These are phyloP conservation scores for Stephanodiscus minutulus DNA, from an alignment of 108 stramenopile genomes.

Conservation along the genomic window DNA sequence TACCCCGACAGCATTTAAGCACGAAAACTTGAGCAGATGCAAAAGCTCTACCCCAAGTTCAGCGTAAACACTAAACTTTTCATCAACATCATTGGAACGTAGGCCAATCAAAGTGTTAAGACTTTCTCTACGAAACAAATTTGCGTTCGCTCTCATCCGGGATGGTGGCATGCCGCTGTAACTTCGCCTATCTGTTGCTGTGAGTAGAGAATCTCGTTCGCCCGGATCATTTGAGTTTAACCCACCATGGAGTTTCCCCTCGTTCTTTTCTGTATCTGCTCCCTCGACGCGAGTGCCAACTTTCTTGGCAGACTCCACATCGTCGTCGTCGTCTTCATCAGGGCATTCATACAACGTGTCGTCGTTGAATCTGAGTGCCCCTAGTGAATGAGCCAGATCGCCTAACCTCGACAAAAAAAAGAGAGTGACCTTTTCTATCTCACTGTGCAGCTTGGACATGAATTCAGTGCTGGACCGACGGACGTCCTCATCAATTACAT, in stretches of 20 bases:
- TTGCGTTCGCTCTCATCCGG: constrained; percentile 6
- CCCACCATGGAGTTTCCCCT: neutral
- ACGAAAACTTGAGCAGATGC: constrained; percentile 79
- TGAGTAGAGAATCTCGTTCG: constrained; percentile 14
- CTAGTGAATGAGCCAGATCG: constrained; percentile 82
- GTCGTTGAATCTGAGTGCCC: constrained; percentile 62
- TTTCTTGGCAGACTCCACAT: constrained; percentile 33
- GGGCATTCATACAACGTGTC: neutral
- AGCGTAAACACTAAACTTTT: constrained; percentile 70
- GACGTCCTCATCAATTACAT: constrained; percentile 43
- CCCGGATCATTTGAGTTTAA: neutral
- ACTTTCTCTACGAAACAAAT: constrained; percentile 38
- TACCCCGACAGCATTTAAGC: constrained; percentile 71
- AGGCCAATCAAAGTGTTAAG: constrained; percentile 24
- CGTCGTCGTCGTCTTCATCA: constrained; percentile 9
- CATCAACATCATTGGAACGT: constrained; percentile 44
- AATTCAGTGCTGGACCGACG: constrained; percentile 48
- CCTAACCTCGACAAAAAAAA: constrained; percentile 71
- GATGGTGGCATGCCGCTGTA: constrained; percentile 15
- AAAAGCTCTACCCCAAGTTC: constrained; percentile 81
- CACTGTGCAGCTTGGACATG: constrained; percentile 64
- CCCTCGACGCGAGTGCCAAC: neutral
- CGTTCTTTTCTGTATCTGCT: neutral
- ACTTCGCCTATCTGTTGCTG: constrained; percentile 22
- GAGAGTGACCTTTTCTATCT: constrained; percentile 83